Percentiles rank a stretch among this genome's conserved stretches.
These are phyloP conservation scores for Rusavskia elegans DNA, from an alignment of 495 filamentous ascomycete genomes.

Conservation along the genomic window DNA sequence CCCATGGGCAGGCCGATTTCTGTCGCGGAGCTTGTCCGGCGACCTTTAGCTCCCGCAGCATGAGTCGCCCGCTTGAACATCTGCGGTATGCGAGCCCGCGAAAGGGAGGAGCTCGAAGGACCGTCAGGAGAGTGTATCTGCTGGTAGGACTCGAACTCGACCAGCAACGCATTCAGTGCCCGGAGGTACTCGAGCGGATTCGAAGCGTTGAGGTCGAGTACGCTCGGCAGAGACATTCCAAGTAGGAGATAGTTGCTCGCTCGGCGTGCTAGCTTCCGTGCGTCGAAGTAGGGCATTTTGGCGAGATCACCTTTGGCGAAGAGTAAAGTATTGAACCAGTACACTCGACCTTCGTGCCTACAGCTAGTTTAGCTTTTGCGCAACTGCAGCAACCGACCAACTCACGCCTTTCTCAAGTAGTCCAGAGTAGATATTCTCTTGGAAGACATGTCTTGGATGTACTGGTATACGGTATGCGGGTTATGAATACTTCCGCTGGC, in stretches of 20 bases:
- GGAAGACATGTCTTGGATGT: conserved; percentile 74
- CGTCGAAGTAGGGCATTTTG: conserved; percentile 71
- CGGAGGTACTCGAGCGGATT: conserved; percentile 71
- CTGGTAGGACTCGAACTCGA: conserved; percentile 88
- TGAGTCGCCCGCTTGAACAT: conserved; percentile 67
- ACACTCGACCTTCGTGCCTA: conserved; percentile 83
- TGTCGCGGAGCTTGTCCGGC: conserved; percentile 56
- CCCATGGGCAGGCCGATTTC: conserved; percentile 48
- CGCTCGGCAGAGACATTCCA: conserved; percentile 74
- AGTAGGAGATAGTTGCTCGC: conserved; percentile 90
- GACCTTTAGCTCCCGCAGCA: conserved; percentile 41
- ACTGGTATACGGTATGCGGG: conserved; percentile 55
- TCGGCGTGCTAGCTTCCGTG: conserved; percentile 62
- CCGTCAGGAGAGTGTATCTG: conserved; percentile 68
- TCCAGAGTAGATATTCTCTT: conserved; percentile 95
- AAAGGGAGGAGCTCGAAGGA: conserved; percentile 49
- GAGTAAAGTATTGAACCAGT: conserved; percentile 94
- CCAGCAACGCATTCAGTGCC: conserved; percentile 68
- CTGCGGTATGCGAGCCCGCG: conserved; percentile 61
- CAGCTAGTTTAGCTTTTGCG: conserved; percentile 5
- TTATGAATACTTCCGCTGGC: conserved; percentile 34
- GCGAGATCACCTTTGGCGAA: conserved; percentile 71
- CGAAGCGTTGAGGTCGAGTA: conserved; percentile 70
- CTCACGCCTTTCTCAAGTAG: conserved; percentile 82
- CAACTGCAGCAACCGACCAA: conserved; percentile 11